Base-by-base conservation (phyloP, 371 early-diverging fungal genomes). In the Mucor plumbeus region DNA sequence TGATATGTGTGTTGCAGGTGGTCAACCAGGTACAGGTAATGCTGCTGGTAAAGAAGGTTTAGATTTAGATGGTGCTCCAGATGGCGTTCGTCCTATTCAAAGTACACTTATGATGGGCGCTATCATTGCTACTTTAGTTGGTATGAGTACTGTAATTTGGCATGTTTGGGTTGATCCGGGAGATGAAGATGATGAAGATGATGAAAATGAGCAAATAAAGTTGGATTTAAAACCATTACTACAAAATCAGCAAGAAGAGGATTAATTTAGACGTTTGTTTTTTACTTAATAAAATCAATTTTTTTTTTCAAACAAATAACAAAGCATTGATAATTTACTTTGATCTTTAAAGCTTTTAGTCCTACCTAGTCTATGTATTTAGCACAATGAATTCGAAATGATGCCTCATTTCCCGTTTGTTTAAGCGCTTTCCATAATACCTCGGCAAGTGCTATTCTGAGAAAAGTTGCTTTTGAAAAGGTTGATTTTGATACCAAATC, bases 71-170 rank as follows among this genome's bases (percentile, higher is more conserved):
- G 88, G 85, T 38, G 76, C 66, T 10, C 77, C 78, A 14, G 66
- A 72, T 19, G 88, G 89, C 0, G 85, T 90, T 9, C 44, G 69
- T 19, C 65, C 74, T 40, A 73, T 86, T 15, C 73, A 36, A 73
- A 74, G 65, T 67, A 79, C 75, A n/a, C 85, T 88, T 0, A 63
- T 92, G 53, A 82, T 83, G 17, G 87, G 78, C 6, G 86, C 84
- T 64, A 77, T 90, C 43, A 59, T 92, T 31, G 71, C 87, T 21
- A 91, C 91, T 31, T 58, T 93, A 7, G 50, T 91, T 19, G 93
- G 93, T 53, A 73, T 91, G 33, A 80, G 70, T 26, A 82, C 88
- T 2, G 87, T 92, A 31, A 63, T 91, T 41, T 93, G 92, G 92
- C 92, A 88, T 55, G 81, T 86, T 17, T 71, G 72, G 72, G 68